Evolutionary conservation across 106 monocot species (phyloP).

Genomic region (Narthecium ossifragum): DNA sequence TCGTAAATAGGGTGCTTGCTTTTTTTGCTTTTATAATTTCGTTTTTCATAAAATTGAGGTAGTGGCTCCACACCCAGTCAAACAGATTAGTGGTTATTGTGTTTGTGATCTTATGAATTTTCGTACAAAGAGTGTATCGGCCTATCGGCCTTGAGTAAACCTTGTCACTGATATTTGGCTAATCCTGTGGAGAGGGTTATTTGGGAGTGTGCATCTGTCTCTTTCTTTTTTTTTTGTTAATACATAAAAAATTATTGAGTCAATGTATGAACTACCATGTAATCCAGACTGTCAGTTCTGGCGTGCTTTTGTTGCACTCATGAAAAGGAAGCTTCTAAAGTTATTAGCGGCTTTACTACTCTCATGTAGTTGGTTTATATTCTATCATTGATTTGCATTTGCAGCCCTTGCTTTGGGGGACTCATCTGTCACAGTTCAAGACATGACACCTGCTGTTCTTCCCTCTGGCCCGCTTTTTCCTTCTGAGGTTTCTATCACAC

Average conservation of each 20-base stretch:
- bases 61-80: not conserved
- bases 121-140: not conserved
- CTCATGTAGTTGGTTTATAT: not conserved
- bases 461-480: slow-evolving; percentile 76
- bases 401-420: slow-evolving; percentile 78
- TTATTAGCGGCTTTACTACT: not conserved
- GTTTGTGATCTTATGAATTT: not conserved
- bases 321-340: not conserved
- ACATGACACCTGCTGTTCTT: slow-evolving; percentile 55
- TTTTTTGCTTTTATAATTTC: too few relatives aligned
- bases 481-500: slow-evolving; percentile 56
- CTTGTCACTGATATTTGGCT: not conserved
- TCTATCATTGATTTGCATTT: slow-evolving; percentile 3
- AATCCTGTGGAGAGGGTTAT: not conserved
- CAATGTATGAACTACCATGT: not conserved
- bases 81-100: too few relatives aligned
- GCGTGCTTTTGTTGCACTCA: not conserved
- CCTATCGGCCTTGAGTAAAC: not conserved
- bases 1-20: too few relatives aligned
- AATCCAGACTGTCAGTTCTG: not conserved
- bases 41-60: not conserved
- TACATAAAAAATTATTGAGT: not conserved
- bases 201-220: not conserved
- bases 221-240: not conserved
- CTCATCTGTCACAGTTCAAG: slow-evolving; percentile 64